Conservation (phyloP, 345 rosid genomes). For the Brassica carinata region DNA sequence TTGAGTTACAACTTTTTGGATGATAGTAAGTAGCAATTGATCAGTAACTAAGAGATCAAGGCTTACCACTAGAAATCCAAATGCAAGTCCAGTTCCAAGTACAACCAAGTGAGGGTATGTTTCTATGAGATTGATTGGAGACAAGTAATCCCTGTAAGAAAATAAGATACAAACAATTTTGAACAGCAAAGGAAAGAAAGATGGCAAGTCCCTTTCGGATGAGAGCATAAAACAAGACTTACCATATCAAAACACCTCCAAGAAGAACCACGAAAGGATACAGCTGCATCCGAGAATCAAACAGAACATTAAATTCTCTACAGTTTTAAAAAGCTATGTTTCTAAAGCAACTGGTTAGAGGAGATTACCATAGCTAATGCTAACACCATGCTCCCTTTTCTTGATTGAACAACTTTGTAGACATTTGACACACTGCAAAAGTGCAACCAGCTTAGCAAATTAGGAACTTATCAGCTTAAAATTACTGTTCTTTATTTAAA, state of each 20-base stretch:
- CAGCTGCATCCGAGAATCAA: constrained; percentile 54
- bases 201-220: not conserved
- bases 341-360: not conserved
- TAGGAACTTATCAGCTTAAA: not conserved
- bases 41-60: constrained; percentile 10
- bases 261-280: constrained; percentile 85
- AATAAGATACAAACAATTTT: constrained; percentile 7
- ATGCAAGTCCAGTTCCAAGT: constrained; percentile 96
- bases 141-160: constrained; percentile 43
- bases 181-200: not conserved
- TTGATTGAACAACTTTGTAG: constrained; percentile 76
- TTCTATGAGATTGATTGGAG: constrained; percentile 76
- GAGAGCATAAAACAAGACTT: constrained; percentile 32
- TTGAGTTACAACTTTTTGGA: not conserved
- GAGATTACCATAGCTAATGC: constrained; percentile 93
- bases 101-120: constrained; percentile 88
- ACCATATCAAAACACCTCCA: constrained; percentile 90
- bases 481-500: not conserved
- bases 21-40: not conserved
- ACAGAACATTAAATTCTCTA: constrained; percentile 27
- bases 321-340: constrained; percentile 3
- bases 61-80: constrained; percentile 96
- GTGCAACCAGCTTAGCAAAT: constrained; percentile 4
- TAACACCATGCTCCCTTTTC: constrained; percentile 82
- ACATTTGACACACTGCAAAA: constrained; percentile 73